Percentiles rank a stretch among this genome's conserved stretches.
These are phyloP conservation scores for Lichtheimia ramosa DNA, from an alignment of 371 early-diverging fungal species.

Conservation along the genomic window DNA sequence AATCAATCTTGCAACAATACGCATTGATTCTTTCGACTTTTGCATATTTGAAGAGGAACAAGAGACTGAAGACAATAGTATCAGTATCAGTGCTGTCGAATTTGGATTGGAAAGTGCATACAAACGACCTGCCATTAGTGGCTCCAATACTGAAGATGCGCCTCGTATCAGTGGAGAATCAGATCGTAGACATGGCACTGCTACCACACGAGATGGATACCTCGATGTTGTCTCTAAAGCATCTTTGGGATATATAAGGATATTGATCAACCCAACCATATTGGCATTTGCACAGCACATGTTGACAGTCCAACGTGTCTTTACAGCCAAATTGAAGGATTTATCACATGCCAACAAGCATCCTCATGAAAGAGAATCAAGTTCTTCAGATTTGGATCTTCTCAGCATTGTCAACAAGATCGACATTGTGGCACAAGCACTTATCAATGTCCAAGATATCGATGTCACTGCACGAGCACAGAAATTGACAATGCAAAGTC, in stretches of 20 bases:
- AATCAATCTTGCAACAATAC: slow-evolving; percentile 35
- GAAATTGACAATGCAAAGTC: slow-evolving; percentile 38
- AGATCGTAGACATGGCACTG: not conserved
- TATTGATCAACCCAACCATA: slow-evolving; percentile 65
- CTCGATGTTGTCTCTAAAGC: slow-evolving; percentile 51
- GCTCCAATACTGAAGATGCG: slow-evolving; percentile 1
- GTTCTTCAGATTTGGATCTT: slow-evolving; percentile 2
- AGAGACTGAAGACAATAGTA: slow-evolving; percentile 33
- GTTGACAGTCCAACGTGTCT: slow-evolving; percentile 72
- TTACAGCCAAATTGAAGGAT: slow-evolving; percentile 49
- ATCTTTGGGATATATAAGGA: slow-evolving; percentile 45
- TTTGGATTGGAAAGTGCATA: slow-evolving; percentile 34
- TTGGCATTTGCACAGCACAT: slow-evolving; percentile 74
- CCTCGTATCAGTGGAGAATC: slow-evolving; percentile 7
- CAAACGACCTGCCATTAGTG: slow-evolving; percentile 25
- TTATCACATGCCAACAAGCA: slow-evolving; percentile 27
- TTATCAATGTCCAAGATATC: slow-evolving; percentile 38
- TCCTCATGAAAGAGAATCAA: slow-evolving; percentile 5
- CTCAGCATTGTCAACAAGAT: slow-evolving; percentile 7
- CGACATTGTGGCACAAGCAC: slow-evolving; percentile 43
- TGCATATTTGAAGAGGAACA: slow-evolving; percentile 50
- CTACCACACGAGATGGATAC: slow-evolving; percentile 41
- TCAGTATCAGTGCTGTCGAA: slow-evolving; percentile 27
- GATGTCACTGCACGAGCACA: slow-evolving; percentile 47
- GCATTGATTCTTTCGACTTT: slow-evolving; percentile 31